phyloP scores from a whole-genome alignment of 805 yeast genomes.

The Yarrowia phangngaensis region DNA sequence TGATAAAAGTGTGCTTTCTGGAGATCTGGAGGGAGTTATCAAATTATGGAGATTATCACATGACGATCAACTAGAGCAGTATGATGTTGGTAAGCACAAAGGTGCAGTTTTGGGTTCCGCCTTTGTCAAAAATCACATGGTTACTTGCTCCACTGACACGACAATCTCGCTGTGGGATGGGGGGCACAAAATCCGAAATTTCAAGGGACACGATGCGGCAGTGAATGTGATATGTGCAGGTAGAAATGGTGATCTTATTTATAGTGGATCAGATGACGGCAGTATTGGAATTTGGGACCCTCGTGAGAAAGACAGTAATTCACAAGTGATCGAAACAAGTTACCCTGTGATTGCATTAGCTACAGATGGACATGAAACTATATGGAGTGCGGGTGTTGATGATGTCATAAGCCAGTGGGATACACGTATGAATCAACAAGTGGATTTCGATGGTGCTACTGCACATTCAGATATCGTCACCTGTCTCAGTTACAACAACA shows the following conservation, averaged over 20 bases:
- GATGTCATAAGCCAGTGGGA: slow-evolving; percentile 61
- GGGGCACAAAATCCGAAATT: slow-evolving; percentile 50
- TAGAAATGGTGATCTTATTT: slow-evolving; percentile 40
- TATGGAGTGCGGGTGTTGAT: slow-evolving; percentile 66
- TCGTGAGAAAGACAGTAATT: slow-evolving; percentile 48
- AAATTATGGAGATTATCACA: slow-evolving; percentile 26
- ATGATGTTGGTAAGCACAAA: slow-evolving; percentile 50
- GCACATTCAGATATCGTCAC: slow-evolving; percentile 52
- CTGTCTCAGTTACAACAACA: slow-evolving; percentile 48
- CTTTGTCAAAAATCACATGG: slow-evolving; percentile 53
- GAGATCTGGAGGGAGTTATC: slow-evolving; percentile 14
- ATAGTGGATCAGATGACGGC: slow-evolving; percentile 69
- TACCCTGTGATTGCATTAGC: slow-evolving; percentile 60
- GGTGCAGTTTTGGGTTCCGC: slow-evolving; percentile 58
- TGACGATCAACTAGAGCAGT: slow-evolving; percentile 45
- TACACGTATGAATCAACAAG: slow-evolving; percentile 42
- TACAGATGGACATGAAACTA: slow-evolving; percentile 42
- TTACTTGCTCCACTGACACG: slow-evolving; percentile 58
- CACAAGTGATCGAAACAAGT: slow-evolving; percentile 43
- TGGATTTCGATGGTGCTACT: slow-evolving; percentile 44
- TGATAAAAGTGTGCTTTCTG: slow-evolving; percentile 2
- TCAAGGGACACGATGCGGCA: slow-evolving; percentile 49
- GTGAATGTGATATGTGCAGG: slow-evolving; percentile 53
- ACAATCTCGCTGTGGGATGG: slow-evolving; percentile 63
- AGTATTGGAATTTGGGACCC: slow-evolving; percentile 59